Conservation (phyloP, 129 eudicot genomes). For the Deinandra increscens region DNA sequence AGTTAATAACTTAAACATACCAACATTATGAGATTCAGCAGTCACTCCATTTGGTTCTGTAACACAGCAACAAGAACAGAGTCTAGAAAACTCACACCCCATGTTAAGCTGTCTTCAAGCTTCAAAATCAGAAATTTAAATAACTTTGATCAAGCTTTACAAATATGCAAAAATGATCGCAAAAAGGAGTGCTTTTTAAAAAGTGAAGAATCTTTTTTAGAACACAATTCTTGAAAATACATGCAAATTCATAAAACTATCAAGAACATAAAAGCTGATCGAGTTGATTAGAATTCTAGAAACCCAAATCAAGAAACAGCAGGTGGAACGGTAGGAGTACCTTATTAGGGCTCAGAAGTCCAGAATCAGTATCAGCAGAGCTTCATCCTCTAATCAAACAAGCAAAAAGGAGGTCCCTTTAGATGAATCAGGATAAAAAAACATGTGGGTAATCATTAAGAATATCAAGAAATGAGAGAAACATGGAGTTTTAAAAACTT, state of each 20-base stretch:
- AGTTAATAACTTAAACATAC: constrained; percentile 30
- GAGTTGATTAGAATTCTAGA: not conserved
- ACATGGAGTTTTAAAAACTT: constrained; percentile 5
- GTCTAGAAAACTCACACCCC: constrained; percentile 68
- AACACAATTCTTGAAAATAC: not conserved
- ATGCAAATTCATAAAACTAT: not conserved
- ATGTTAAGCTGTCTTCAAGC: constrained; percentile 24
- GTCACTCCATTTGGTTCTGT: constrained; percentile 47
- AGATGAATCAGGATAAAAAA: constrained; percentile 22
- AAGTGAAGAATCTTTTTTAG: not conserved
- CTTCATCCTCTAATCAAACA: constrained; percentile 23
- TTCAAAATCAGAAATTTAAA: constrained; percentile 1
- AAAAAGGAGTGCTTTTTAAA: not conserved
- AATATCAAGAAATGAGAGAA: constrained; percentile 7
- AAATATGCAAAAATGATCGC: constrained; percentile 12
- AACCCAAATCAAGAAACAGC: constrained; percentile 1
- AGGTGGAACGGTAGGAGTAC: constrained; percentile 17
- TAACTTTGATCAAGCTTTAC: constrained; percentile 16
- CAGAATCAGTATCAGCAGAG: constrained; percentile 16
- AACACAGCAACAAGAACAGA: constrained; percentile 51
- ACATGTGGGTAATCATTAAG: constrained; percentile 9
- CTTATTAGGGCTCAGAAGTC: constrained; percentile 23
- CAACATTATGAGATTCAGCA: constrained; percentile 42
- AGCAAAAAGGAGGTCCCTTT: constrained; percentile 23
- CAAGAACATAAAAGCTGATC: constrained; percentile 11